Evolutionary conservation across 2,329 filamentous ascomycete genomes (phyloP).

Genomic region (Graphiopsis chlorocephala): DNA sequence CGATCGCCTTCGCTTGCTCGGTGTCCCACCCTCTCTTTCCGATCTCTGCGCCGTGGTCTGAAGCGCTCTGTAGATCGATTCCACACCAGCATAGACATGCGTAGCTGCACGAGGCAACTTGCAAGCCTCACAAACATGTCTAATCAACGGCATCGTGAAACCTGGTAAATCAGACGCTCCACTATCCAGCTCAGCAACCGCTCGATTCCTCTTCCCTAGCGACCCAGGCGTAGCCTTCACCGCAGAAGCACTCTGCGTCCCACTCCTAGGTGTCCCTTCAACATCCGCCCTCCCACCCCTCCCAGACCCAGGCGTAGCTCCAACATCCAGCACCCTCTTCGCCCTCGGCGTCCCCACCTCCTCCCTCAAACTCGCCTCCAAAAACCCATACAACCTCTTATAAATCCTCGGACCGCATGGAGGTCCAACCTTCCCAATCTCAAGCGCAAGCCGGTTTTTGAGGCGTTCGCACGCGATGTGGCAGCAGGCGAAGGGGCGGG

Average conservation of each 20-base stretch:
- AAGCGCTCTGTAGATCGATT: conserved; percentile 40
- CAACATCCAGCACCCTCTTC: conserved; percentile 13
- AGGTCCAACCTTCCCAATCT: conserved; percentile 70
- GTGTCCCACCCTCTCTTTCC: neutral
- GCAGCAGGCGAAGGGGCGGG: conserved; percentile 78
- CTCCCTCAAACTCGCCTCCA: conserved; percentile 65
- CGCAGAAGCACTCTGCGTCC: neutral
- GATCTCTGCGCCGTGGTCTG: neutral
- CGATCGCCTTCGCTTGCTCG: conserved; percentile 1
- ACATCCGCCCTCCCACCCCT: neutral
- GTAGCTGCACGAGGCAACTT: conserved; percentile 62
- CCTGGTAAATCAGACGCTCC: neutral
- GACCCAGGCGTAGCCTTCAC: conserved; percentile 4
- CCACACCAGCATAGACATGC: conserved; percentile 72
- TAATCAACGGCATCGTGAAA: conserved; percentile 41
- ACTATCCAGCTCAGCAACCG: neutral
- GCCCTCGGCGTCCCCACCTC: conserved; percentile 38
- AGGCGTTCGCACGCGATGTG: conserved; percentile 88
- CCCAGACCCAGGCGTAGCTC: neutral
- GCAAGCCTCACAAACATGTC: conserved; percentile 63
- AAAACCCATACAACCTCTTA: conserved; percentile 76
- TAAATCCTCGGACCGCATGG: conserved; percentile 79
- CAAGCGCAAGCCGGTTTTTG: conserved; percentile 72
- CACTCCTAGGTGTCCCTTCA: conserved; percentile 4
- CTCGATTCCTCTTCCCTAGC: conserved; percentile 10